Evolutionary conservation across 495 filamentous ascomycete genomes (phyloP).

Genomic region (Penicillium odoratum): DNA sequence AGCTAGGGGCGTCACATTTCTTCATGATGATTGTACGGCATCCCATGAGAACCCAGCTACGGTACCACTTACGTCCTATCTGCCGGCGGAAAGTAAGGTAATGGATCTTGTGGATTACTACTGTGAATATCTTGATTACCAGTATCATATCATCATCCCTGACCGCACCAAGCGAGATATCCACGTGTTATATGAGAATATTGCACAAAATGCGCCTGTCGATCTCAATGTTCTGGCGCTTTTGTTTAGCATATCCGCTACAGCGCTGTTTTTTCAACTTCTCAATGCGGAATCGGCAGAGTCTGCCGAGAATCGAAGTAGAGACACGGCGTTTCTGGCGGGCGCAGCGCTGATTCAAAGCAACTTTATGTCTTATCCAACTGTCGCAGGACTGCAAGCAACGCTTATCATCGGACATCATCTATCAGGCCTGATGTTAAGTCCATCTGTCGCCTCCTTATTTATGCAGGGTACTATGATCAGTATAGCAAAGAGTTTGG

Average conservation of each 20-base stretch:
- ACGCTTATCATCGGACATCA: constrained; percentile 41
- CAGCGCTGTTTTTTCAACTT: constrained; percentile 36
- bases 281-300: constrained; percentile 24
- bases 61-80: constrained; percentile 23
- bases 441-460: constrained; percentile 30
- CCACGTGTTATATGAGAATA: constrained; percentile 31
- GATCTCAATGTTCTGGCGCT: constrained; percentile 35
- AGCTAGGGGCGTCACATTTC: neutral
- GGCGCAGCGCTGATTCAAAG: constrained; percentile 38
- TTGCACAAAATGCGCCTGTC: constrained; percentile 12
- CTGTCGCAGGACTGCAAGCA: constrained; percentile 47
- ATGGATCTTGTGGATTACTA: constrained; percentile 38
- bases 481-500: constrained; percentile 40
- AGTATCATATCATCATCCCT: constrained; percentile 41
- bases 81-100: constrained; percentile 31
- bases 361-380: constrained; percentile 36
- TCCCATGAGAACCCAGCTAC: constrained; percentile 26
- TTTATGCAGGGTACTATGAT: constrained; percentile 37
- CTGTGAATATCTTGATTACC: constrained; percentile 34
- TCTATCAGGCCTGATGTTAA: constrained; percentile 28
- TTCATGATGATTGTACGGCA: neutral
- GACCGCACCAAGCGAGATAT: constrained; percentile 29
- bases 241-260: constrained; percentile 40
- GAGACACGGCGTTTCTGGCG: constrained; percentile 32
- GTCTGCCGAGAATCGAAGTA: constrained; percentile 28